phyloP scores from a whole-genome alignment of 2,329 filamentous ascomycete genomes.

The Ascochyta clinopodiicola region DNA sequence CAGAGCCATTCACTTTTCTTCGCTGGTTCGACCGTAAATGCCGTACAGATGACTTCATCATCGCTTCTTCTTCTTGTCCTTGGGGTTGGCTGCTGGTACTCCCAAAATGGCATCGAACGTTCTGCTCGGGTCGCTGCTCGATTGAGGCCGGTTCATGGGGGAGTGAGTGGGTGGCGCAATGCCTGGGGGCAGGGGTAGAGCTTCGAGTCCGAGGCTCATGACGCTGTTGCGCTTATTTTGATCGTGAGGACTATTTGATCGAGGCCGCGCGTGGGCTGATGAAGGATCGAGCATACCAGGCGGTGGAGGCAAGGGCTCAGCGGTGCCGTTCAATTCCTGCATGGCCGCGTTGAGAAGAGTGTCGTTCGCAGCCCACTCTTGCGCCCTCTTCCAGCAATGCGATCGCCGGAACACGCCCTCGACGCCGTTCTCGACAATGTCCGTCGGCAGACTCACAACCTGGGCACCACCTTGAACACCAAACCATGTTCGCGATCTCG shows the following conservation, averaged over 20 bases:
- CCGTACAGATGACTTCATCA: constrained; percentile 16
- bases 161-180: constrained; percentile 46
- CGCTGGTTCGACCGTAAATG: not conserved
- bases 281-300: constrained; percentile 37
- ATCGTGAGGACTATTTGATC: constrained; percentile 34
- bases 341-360: constrained; percentile 43
- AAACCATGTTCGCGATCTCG: constrained; percentile 71
- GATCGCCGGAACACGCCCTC: constrained; percentile 72
- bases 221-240: constrained; percentile 51
- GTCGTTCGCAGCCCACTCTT: constrained; percentile 62
- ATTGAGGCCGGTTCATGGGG: constrained; percentile 33
- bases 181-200: constrained; percentile 54
- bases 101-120: constrained; percentile 59
- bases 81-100: constrained; percentile 27
- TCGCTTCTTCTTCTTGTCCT: constrained; percentile 41
- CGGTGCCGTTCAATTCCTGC: constrained; percentile 40
- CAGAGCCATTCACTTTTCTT: constrained; percentile 5
- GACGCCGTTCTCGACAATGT: constrained; percentile 70
- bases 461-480: constrained; percentile 71
- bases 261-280: constrained; percentile 21
- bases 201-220: constrained; percentile 56
- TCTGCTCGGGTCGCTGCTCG: constrained; percentile 50
- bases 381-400: constrained; percentile 72
- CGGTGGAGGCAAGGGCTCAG: constrained; percentile 41
- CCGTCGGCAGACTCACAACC: constrained; percentile 67